Evolutionary conservation across 2,329 filamentous ascomycete genomes (phyloP).

Genomic region (Colletotrichum sojae): DNA sequence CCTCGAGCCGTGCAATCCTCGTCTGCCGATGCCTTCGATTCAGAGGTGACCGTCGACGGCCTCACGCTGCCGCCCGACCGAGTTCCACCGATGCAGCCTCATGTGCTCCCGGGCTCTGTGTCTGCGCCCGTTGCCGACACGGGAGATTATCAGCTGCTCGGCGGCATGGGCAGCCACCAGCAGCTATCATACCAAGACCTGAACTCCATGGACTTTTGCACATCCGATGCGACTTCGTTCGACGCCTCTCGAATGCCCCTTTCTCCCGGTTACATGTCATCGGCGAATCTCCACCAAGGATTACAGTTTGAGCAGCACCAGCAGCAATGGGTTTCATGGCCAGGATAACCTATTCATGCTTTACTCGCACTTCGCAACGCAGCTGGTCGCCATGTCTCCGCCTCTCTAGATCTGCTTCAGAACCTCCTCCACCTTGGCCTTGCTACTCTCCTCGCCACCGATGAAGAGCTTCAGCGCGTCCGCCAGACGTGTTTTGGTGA

Average conservation of each 20-base stretch:
- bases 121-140: not conserved
- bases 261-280: not conserved
- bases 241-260: not conserved
- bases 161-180: not conserved
- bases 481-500: slow-evolving; percentile 53
- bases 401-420: slow-evolving; percentile 43
- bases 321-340: slow-evolving; percentile 33
- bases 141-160: slow-evolving; percentile 1
- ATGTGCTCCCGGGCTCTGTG: not conserved
- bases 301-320: slow-evolving; percentile 1
- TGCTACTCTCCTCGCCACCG: slow-evolving; percentile 55
- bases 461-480: slow-evolving; percentile 59
- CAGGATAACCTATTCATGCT: slow-evolving; percentile 14
- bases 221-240: not conserved
- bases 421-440: slow-evolving; percentile 53
- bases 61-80: not conserved
- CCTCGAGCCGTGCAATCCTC: not conserved
- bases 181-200: slow-evolving; percentile 8
- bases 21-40: not conserved
- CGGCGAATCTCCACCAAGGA: not conserved
- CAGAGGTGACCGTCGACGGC: not conserved
- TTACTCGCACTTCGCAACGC: not conserved
- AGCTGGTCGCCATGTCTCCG: no score
- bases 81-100: not conserved
- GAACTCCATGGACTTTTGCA: slow-evolving; percentile 5